Base-by-base conservation (phyloP, 345 rosid genomes). In the Aethionema arabicum region DNA sequence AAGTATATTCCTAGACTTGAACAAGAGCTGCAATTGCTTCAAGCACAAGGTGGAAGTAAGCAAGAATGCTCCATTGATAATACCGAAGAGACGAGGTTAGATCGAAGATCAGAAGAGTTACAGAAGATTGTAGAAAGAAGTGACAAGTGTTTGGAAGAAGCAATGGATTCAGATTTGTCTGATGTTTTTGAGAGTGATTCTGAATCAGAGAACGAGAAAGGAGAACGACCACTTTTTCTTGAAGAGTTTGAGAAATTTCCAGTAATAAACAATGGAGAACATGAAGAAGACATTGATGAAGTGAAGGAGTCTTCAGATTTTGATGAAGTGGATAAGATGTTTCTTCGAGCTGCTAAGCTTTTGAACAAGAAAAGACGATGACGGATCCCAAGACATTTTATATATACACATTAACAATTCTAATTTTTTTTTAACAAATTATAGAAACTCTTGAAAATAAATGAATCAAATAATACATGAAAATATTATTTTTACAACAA, bases 121-220 rank as follows among this genome's bases (percentile, higher is more conserved):
- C 80, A 73, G 73, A 82, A 79, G 69, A 74, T 76, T 62, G 54
- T 81, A 6, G 79, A 72, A 32, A 55, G 74, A 44, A 72, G 70
- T 68, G 73, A 73, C 66, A 82, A 76, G 45, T 57, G 33, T 32
- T 52, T 79, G 8, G 85, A 48, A 29, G 39, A 67, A 31, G 67
- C 50, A 42, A 83, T 90, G 3, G 95, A 87, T 67, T 85, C 85
- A 6, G 96, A 89, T 63, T 69, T 92, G 30, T 86, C 95, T 0
- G 96, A 92, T 69, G 79, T 93, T 46, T 93, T 90, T 29, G 92
- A 83, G 83, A 87, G 92, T 0, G 95, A 93, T 54, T 81, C 88
- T 0, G 95, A 82, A 21, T 30, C 77, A 50, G 96, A 90, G n/a
- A 64, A 69, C 0, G 77, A 77, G 63, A 74, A 52, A 45, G 67